phyloP scores from a whole-genome alignment of 1,139 yeast species.

The Kurtzmaniella quercitrusa region DNA sequence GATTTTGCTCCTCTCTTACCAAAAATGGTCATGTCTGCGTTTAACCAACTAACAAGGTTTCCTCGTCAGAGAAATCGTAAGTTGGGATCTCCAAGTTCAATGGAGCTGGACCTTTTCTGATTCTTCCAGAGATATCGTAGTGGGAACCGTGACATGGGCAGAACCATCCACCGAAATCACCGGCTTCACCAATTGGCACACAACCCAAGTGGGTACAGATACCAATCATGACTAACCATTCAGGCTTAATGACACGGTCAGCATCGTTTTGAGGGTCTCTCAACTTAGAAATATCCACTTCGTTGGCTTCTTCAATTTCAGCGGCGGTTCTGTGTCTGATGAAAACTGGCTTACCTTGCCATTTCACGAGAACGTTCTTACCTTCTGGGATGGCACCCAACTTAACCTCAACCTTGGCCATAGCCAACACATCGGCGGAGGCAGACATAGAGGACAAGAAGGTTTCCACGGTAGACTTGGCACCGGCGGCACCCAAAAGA shows the following conservation, averaged over 20 bases:
- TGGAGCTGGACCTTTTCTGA: constrained; percentile 99
- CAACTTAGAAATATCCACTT: constrained; percentile 65
- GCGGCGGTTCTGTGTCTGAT: constrained; percentile 96
- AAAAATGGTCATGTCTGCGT: constrained; percentile 2
- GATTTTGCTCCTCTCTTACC: not conserved
- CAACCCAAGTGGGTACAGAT: constrained; percentile 99
- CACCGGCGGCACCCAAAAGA: constrained; percentile 90
- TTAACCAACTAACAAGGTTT: constrained; percentile 72
- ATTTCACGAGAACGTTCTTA: constrained; percentile 95
- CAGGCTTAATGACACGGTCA: constrained; percentile 94
- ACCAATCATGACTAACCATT: constrained; percentile 99
- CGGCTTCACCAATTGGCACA: constrained; percentile 99
- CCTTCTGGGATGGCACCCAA: constrained; percentile 94
- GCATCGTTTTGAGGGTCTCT: constrained; percentile 95
- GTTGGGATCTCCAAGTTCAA: constrained; percentile 95
- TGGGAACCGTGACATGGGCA: constrained; percentile 99
- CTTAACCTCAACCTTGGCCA: constrained; percentile 99
- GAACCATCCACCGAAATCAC: constrained; percentile 99
- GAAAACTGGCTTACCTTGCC: constrained; percentile 99
- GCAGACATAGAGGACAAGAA: constrained; percentile 94
- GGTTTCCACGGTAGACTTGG: constrained; percentile 95
- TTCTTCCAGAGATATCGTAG: constrained; percentile 99
- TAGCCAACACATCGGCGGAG: constrained; percentile 96
- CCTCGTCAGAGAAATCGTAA: constrained; percentile 77
- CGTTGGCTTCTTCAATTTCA: constrained; percentile 94